Conservation (phyloP, 176 grass and related monocot genomes). For the Oryza rufipogon region DNA sequence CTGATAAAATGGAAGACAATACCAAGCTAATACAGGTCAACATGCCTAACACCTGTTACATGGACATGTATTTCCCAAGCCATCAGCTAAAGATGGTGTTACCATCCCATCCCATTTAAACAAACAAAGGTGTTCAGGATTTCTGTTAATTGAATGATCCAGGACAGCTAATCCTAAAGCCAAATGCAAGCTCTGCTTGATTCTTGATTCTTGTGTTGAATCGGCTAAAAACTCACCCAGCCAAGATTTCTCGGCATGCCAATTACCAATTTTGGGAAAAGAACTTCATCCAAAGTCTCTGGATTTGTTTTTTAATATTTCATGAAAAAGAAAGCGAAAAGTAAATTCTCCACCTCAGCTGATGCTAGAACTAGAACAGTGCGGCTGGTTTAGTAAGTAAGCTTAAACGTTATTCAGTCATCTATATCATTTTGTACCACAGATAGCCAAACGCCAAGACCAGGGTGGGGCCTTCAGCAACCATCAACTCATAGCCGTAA, state of each 20-base stretch:
- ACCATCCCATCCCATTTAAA: background rate
- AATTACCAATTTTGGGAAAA: background rate
- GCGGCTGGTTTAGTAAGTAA: background rate
- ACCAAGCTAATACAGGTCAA: background rate
- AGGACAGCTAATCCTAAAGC: background rate
- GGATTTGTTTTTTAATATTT: background rate
- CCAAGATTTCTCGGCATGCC: background rate
- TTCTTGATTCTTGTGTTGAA: background rate
- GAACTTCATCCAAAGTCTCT: background rate
- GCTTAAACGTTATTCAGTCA: background rate
- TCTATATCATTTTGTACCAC: background rate
- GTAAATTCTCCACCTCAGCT: background rate
- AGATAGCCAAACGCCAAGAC: constrained; percentile 22
- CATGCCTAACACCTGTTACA: background rate
- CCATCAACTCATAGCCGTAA: background rate
- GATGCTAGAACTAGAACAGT: background rate
- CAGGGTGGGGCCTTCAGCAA: background rate
- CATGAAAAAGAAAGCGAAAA: background rate
- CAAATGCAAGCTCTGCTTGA: background rate
- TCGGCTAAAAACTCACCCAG: background rate
- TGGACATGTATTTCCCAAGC: constrained; percentile 1
- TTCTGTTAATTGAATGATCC: background rate
- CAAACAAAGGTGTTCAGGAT: background rate
- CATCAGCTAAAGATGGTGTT: background rate
- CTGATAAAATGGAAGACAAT: constrained; percentile 34